A percentile compares a stretch with the other conserved stretches of the same genome.
phyloP scores from a whole-genome alignment of 225 moss, liverwort and hornwort genomes.

The Anthoceros angustus region DNA sequence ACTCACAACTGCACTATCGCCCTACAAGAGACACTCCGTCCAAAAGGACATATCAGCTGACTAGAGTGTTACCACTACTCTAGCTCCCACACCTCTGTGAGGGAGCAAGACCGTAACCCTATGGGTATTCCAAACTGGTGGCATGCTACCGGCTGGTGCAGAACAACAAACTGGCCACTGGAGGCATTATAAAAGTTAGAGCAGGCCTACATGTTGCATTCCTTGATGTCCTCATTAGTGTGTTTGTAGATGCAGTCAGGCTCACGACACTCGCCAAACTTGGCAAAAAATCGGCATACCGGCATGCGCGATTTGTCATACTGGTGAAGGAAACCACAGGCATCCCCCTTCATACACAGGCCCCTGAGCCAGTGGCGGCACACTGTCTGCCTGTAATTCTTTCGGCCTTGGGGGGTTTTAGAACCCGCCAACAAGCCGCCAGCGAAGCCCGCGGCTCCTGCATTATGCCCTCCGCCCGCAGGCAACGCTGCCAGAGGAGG shows the following conservation, averaged over 20 bases:
- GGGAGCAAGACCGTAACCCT: background rate
- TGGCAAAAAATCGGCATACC: constrained; percentile 99
- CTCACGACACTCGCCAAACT: constrained; percentile 99
- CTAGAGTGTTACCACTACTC: no score
- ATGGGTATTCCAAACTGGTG: background rate
- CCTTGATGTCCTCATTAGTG: constrained; percentile 99
- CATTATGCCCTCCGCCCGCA: constrained; percentile 10
- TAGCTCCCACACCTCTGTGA: no score
- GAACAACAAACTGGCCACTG: background rate
- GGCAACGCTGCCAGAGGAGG: constrained; percentile 7
- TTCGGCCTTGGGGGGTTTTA: constrained; percentile 60
- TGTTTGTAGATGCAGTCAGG: constrained; percentile 99
- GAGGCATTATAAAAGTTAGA: background rate
- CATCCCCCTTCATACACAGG: constrained; percentile 97
- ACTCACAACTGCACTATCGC: background rate
- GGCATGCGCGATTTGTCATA: constrained; percentile 99
- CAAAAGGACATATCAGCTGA: background rate
- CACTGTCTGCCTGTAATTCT: constrained; percentile 97
- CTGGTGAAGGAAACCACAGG: constrained; percentile 95
- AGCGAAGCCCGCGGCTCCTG: constrained; percentile 22
- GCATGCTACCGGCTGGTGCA: background rate
- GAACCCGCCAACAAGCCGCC: constrained; percentile 24
- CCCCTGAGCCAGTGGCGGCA: constrained; percentile 97
- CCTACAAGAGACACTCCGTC: no score
- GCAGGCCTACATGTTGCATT: constrained; percentile 85